Base-by-base conservation (phyloP, 2,329 filamentous ascomycete species). In the Ilyonectria mors-panacis region DNA sequence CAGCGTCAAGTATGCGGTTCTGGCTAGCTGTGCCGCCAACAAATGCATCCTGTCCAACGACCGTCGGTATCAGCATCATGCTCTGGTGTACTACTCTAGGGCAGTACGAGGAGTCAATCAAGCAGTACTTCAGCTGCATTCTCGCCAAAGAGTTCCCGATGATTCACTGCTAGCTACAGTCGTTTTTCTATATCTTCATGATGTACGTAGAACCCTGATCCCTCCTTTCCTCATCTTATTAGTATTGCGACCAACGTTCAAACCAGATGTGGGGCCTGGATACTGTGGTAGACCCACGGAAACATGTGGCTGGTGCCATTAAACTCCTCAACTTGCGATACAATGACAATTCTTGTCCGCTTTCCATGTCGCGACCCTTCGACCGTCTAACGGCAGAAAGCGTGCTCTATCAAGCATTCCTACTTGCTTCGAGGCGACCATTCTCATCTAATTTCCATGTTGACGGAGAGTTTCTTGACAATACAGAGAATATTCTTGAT, bases 321-420 rank as follows among this genome's bases (percentile, higher is more conserved):
- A 59, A 59, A 26, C 47, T 67, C n/a, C 64, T 67, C 9, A 53
- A 63, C 28, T 30, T 67, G 26, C 48, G 47, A 35, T 55, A 59
- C 28, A 33, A 58, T 13, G 19, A 63, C 6, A 30, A 23, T 4
- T 28, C 62, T 3, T 66, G 57, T 8, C 51, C 62, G 3, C 21
- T 55, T 4, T 66, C 57, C 1, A 61, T 68, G 54, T 15, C 57
- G 3, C 62, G 63, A 19, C 33, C 45, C 1, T 68, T 68, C 19
- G 47, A 68, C 23, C 57, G 54, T 4, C n/a, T 66, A 6, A 68
- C 42, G 4, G 53, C 58, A 8, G 66, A 68, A 37, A 68, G 66
- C n/a, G 51, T 68, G 19, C 62, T 68, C 13, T 66, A 68, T n/a
- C 66, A 68, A 19, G 62, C 66, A 1, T 68, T 68, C 26, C 26